A percentile compares a stretch with the other conserved stretches of the same genome.
Evolutionary conservation across 1,284 basidiomycete species (phyloP).

Genomic region (Xerocomus minutiporus): DNA sequence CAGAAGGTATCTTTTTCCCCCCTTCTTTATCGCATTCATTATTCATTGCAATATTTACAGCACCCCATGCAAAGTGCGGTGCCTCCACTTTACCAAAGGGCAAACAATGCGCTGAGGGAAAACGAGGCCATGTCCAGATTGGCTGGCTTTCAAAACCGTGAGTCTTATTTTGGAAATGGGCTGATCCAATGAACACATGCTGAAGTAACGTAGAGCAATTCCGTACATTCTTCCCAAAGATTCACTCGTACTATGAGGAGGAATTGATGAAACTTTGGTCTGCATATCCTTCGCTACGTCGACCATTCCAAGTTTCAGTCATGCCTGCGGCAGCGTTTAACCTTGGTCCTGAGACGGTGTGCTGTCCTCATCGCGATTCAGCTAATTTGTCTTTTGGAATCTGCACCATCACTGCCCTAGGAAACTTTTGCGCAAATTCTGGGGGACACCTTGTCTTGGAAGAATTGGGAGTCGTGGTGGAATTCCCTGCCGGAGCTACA

Average conservation of each 20-base stretch:
- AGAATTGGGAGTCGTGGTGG: too few relatives aligned
- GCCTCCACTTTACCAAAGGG: neutral
- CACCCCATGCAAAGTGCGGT: neutral
- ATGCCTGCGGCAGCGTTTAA: slow-evolving; percentile 12
- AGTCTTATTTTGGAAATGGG: too few relatives aligned
- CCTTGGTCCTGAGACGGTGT: neutral
- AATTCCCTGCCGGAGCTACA: too few relatives aligned
- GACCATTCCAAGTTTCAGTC: neutral
- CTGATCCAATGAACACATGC: neutral
- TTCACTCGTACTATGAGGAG: neutral
- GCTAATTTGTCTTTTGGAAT: slow-evolving; percentile 13
- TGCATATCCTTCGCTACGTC: neutral
- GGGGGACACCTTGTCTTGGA: too few relatives aligned
- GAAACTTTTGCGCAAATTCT: neutral
- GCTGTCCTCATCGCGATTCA: neutral
- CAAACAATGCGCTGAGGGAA: rapidly evolving
- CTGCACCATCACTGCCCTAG: slow-evolving; percentile 8
- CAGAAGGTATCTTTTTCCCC: neutral
- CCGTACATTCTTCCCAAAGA: slow-evolving; percentile 2
- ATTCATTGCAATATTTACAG: neutral
- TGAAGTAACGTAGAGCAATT: neutral
- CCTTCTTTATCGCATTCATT: too few relatives aligned
- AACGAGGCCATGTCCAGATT: neutral
- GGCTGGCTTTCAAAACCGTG: slow-evolving; percentile 9
- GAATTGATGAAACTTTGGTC: neutral